phyloP scores from a whole-genome alignment of 2,329 filamentous ascomycete genomes.

The Venturiaceae sp. region DNA sequence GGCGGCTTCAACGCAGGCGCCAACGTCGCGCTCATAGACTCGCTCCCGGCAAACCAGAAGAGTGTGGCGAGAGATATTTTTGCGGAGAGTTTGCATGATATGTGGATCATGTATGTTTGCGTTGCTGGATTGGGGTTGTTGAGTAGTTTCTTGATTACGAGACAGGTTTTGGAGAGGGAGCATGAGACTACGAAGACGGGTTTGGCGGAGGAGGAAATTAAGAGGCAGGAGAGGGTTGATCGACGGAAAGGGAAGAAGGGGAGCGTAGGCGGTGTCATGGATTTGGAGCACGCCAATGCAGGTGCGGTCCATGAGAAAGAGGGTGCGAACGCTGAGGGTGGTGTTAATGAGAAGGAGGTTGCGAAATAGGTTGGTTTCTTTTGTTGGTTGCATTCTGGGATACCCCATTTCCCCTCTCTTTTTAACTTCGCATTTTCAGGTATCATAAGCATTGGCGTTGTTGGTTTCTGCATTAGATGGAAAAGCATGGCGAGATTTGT shows the following conservation, averaged over 20 bases:
- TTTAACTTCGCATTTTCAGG: no score
- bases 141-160: slow-evolving; percentile 20
- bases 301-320: no score
- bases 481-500: no score
- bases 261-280: not conserved
- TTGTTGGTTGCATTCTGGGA: no score
- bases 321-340: not conserved
- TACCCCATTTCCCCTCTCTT: no score
- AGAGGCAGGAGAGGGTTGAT: slow-evolving; percentile 5
- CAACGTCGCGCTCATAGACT: slow-evolving; percentile 42
- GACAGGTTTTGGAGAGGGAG: slow-evolving; percentile 22
- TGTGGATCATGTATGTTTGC: slow-evolving; percentile 30
- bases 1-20: slow-evolving; percentile 46
- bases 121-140: slow-evolving; percentile 22
- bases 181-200: slow-evolving; percentile 30
- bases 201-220: slow-evolving; percentile 20
- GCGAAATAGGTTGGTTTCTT: no score
- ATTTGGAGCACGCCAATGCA: no score
- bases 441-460: no score
- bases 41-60: slow-evolving; percentile 33
- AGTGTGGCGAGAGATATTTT: slow-evolving; percentile 21
- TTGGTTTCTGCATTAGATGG: no score
- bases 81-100: slow-evolving; percentile 22
- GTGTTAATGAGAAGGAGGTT: not conserved
- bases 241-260: not conserved